A percentile compares a stretch with the other conserved stretches of the same genome.
phyloP scores from a whole-genome alignment of 805 yeast species.

The Monosporozyma siamensis region DNA sequence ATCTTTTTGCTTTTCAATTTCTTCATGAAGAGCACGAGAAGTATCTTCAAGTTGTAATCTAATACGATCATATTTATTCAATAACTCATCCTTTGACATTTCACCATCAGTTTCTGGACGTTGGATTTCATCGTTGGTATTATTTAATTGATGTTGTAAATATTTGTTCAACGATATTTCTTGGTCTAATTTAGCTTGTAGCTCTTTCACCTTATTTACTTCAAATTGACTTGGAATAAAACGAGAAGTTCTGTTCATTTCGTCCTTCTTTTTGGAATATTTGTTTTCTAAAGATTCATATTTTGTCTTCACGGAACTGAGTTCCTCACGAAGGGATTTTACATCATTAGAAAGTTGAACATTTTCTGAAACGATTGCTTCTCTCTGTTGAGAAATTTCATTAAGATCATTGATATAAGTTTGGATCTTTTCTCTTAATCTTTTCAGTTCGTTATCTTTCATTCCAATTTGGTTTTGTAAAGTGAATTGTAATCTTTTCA shows the following conservation, averaged over 20 bases:
- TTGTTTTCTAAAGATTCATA: conserved; percentile 15
- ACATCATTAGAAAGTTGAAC: conserved; percentile 22
- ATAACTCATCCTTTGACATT: conserved; percentile 12
- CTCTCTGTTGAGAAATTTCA: conserved; percentile 26
- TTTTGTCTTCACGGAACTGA: conserved; percentile 17
- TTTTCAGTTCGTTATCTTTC: conserved; percentile 31
- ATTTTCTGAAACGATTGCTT: conserved; percentile 23
- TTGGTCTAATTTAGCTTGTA: conserved; percentile 29
- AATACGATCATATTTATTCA: conserved; percentile 32
- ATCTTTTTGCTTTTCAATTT: conserved; percentile 35
- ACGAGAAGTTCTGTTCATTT: background rate
- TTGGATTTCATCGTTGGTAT: background rate
- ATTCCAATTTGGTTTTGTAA: conserved; percentile 29
- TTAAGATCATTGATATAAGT: conserved; percentile 23
- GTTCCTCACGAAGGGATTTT: conserved; percentile 21
- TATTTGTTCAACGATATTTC: conserved; percentile 27
- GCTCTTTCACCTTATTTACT: conserved; percentile 31
- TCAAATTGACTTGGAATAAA: background rate
- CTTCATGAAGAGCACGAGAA: conserved; percentile 40
- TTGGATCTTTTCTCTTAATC: conserved; percentile 21
- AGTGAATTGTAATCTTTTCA: conserved; percentile 32
- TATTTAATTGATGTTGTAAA: conserved; percentile 18
- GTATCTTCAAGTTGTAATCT: conserved; percentile 45
- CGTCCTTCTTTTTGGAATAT: conserved; percentile 28
- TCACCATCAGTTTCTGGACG: conserved; percentile 5